Base-by-base conservation (phyloP, 1,139 yeast species). In the Hanseniaspora sp. region DNA sequence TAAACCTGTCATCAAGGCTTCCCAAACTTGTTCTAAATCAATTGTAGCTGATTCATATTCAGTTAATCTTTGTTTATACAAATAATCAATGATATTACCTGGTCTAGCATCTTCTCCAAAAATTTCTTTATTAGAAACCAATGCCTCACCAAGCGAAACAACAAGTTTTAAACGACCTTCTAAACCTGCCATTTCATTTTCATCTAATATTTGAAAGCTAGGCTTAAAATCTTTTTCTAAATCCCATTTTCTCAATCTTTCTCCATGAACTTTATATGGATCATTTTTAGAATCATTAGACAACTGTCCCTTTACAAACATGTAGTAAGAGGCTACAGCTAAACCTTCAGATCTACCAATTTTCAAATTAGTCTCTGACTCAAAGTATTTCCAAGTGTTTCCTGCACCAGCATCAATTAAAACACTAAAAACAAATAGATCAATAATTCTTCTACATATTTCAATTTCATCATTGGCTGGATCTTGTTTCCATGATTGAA, bases 401-500 rank as follows among this genome's bases (percentile, higher is more conserved):
- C 83, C 83, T 1, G 83, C 83, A 31, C 83, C 83, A 3, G 83
- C 83, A 63, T 79, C 84, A 34, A 79, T 67, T 48, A 79, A 64
- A 5, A 79, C 84, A 52, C 82, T 76, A 38, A 79, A 74, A 2
- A 79, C 72, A 60, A 78, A 76, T 53, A 79, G 65, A 63, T 79
- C 83, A 52, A 79, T 67, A 45, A 79, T 63, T 44, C 77, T 71
- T 58, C 71, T 72, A 38, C 81, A 76, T 33, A 74, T 70, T 55
- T 74, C 78, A 15, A 64, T 54, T 41, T 71, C 72, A 48, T 66
- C 68, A 39, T 71, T 64, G 2, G 63, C 59, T 4, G 63, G 52
- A 1, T 57, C 61, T 5, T 51, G 34, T 23, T 58, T 52, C 74
- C 78, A 71, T 31, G 58, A 56, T 0, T 62, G 61, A 35, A 78